A percentile compares a stretch with the other conserved stretches of the same genome.
phyloP scores from a whole-genome alignment of 2,329 filamentous ascomycete genomes.

The Colletotrichum sp. region DNA sequence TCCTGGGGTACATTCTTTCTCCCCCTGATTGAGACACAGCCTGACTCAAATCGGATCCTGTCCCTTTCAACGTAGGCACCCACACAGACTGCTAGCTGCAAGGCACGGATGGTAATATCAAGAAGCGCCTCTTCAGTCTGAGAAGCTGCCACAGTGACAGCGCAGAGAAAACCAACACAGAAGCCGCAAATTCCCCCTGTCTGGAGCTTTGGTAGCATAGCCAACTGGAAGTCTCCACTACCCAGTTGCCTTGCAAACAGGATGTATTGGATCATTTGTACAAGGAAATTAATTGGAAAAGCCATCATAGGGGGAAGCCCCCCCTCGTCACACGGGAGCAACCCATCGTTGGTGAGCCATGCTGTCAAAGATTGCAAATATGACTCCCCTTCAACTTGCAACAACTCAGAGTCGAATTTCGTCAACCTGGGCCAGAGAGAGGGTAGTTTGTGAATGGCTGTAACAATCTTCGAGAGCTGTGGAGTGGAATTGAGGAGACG shows the following conservation, averaged over 20 bases:
- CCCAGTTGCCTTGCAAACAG: background rate
- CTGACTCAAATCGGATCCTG: conserved; percentile 29
- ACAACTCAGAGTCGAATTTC: background rate
- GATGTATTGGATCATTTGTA: background rate
- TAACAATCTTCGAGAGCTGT: background rate
- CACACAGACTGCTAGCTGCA: conserved; percentile 42
- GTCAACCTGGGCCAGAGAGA: background rate
- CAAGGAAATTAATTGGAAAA: background rate
- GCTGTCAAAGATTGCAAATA: background rate
- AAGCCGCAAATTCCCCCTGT: conserved; percentile 30
- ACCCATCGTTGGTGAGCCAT: background rate
- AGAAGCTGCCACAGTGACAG: conserved; percentile 38
- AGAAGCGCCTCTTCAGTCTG: conserved; percentile 30
- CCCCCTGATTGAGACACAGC: background rate
- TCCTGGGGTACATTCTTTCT: background rate
- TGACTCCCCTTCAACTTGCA: background rate
- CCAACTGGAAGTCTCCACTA: background rate
- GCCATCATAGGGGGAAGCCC: background rate
- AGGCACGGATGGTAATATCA: conserved; percentile 37
- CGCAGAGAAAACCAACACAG: conserved; percentile 43
- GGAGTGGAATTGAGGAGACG: background rate
- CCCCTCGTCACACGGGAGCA: background rate
- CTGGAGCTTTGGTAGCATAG: background rate
- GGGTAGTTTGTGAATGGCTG: background rate
- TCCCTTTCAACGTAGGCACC: conserved; percentile 40